phyloP scores from a whole-genome alignment of 306 rosid species.

The Citrullus colocynthis region DNA sequence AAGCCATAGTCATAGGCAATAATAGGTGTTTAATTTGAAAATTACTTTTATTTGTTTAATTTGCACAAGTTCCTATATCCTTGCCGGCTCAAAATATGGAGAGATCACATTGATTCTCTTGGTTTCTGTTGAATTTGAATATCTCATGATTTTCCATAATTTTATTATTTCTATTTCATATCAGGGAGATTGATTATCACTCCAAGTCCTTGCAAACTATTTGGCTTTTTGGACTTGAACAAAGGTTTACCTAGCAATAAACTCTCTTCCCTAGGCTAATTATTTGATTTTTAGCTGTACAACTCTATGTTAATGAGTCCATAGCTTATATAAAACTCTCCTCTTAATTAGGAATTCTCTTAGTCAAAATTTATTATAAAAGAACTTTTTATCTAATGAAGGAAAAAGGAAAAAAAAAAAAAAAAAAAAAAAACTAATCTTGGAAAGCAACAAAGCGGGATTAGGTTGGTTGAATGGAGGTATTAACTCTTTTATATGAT shows the following conservation, averaged over 20 bases:
- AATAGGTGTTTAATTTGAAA: not conserved
- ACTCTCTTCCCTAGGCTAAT: not conserved
- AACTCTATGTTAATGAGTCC: too few species aligned
- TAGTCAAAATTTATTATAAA: not conserved
- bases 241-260: not conserved
- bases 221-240: not conserved
- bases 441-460: not conserved
- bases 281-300: too few species aligned
- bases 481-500: not conserved
- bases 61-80: constrained; percentile 6
- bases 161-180: not conserved
- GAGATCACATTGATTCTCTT: constrained; percentile 4
- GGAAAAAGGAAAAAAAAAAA: too few species aligned
- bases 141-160: not conserved
- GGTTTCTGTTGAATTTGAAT: not conserved
- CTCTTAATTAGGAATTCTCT: too few species aligned
- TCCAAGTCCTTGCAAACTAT: not conserved
- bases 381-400: not conserved
- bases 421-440: too few species aligned
- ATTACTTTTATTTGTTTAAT: not conserved
- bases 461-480: not conserved
- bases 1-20: not conserved
- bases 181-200: not conserved
- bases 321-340: too few species aligned
- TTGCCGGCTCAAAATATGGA: constrained; percentile 11